Base-by-base conservation (phyloP, 2,329 filamentous ascomycete genomes). In the Arachnopeziza araneosa region DNA sequence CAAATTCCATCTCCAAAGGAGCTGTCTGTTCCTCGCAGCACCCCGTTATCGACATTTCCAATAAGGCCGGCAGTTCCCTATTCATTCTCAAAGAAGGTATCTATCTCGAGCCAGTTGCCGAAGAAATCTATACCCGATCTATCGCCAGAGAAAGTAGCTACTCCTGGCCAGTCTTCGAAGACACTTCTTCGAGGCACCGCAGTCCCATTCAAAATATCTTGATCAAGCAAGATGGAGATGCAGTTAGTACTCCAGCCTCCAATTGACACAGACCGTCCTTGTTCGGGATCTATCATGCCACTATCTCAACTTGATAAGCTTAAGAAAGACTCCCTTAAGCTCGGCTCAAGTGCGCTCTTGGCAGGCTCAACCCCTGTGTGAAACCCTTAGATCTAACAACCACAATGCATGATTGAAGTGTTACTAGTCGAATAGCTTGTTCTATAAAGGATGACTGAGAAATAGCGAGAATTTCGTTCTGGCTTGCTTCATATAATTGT, bases 351-450 rank as follows among this genome's bases (percentile, higher is more conserved):
- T 4, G 36, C 36, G 4, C 36, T 44, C 10, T 4, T 44, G 4
- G 17, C 10, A 44, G 17, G 17, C 6, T 44, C 36, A 44, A 19
- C 17, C 68, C 68, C 21, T 68, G 67, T 51, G 59, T 67, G 7
- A 24, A 56, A 17, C 65, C 65, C 0, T 26, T 70, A 52, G 60
- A 64, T 32, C 56, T 66, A 22, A 66, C 63, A 60, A 62, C 63
- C 23, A 53, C 55, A 24, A 52, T 63, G 30, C 54, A 59, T 36
- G 56, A 56, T 21, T 61, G 52, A 61, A 12, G 12, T n/a, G 49
- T 12, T 54, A 8, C 24, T 30, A 24, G 26, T 30, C 9, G 48
- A 22, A 50, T 52, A n/a, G 50, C n/a, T 14, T 44, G 36, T 14
- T 44, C 10, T 14, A 12, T 44, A 12, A 19, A 19, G 10, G 17